phyloP scores from a whole-genome alignment of 305 asterid species.

The Fraxinus albicans region DNA sequence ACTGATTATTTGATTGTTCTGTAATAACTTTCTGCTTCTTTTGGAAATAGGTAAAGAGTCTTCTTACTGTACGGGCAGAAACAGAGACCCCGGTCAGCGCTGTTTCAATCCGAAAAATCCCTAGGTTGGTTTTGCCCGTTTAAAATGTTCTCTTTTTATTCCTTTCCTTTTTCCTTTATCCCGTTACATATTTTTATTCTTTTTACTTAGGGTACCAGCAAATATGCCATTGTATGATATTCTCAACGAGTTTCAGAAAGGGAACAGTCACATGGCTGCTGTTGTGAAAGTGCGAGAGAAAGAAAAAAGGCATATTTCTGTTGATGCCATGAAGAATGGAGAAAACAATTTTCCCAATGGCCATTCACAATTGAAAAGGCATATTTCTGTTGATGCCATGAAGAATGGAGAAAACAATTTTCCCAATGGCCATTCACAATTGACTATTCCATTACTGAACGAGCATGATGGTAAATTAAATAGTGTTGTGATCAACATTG shows the following conservation, averaged over 20 bases:
- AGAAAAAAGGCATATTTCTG: conserved; percentile 35
- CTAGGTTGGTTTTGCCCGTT: conserved; percentile 50
- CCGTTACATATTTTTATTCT: conserved; percentile 13
- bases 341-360: conserved; percentile 30
- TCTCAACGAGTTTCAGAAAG: conserved; percentile 95
- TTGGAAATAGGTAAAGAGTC: conserved; percentile 72
- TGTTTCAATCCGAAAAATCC: conserved; percentile 92
- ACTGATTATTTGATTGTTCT: conserved; percentile 9
- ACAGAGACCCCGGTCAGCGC: conserved; percentile 93
- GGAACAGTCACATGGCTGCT: conserved; percentile 99
- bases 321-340: conserved; percentile 29
- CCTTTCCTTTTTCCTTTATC: not conserved
- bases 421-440: conserved; percentile 39
- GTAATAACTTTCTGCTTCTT: conserved; percentile 20
- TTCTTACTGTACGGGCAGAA: conserved; percentile 90
- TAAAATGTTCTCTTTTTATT: conserved; percentile 3
- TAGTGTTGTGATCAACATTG: conserved; percentile 52
- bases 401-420: conserved; percentile 25
- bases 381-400: conserved; percentile 27
- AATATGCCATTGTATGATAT: conserved; percentile 96
- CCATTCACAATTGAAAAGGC: conserved; percentile 44
- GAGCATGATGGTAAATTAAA: conserved; percentile 39
- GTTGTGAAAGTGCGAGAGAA: conserved; percentile 76
- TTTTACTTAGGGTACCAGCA: conserved; percentile 72
- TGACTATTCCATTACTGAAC: conserved; percentile 58